phyloP scores from a whole-genome alignment of 495 filamentous ascomycete genomes.

The Penicillium goetzii region DNA sequence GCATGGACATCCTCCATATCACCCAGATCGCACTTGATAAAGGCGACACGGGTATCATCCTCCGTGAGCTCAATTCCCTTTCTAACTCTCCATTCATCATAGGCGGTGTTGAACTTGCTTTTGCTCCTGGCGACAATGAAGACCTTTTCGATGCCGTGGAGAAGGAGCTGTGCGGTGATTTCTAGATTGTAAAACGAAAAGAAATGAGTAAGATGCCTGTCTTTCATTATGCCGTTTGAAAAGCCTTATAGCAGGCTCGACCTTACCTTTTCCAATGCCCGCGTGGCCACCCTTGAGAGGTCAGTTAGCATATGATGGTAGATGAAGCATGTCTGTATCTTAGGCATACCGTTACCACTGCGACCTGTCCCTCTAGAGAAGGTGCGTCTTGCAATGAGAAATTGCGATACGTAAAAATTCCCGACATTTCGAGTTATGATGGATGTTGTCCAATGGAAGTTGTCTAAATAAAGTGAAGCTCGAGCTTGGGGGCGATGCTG shows the following conservation, averaged over 20 bases:
- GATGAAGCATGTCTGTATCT: neutral
- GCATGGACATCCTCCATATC: conserved; percentile 33
- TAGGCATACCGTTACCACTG: conserved; percentile 41
- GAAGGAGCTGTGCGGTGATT: conserved; percentile 44
- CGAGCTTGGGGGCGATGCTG: neutral
- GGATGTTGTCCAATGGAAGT: neutral
- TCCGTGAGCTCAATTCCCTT: conserved; percentile 24
- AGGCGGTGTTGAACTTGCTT: conserved; percentile 29
- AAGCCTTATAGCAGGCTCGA: neutral
- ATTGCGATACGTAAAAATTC: conserved; percentile 29
- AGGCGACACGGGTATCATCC: conserved; percentile 30
- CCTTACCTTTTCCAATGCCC: conserved; percentile 42
- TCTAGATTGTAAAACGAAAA: conserved; percentile 23
- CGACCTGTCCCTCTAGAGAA: conserved; percentile 36
- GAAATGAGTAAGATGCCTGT: neutral
- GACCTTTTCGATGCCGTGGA: conserved; percentile 42
- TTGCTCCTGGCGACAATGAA: conserved; percentile 39
- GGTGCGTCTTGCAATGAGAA: conserved; percentile 36
- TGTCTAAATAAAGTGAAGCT: neutral
- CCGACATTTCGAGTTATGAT: conserved; percentile 17
- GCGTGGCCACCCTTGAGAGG: conserved; percentile 39
- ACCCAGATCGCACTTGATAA: conserved; percentile 39
- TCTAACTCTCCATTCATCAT: conserved; percentile 27
- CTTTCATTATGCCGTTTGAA: neutral
- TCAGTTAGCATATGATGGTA: neutral